Conservation (phyloP, 1,284 basidiomycete genomes). For the Pseudozyma sp. region DNA sequence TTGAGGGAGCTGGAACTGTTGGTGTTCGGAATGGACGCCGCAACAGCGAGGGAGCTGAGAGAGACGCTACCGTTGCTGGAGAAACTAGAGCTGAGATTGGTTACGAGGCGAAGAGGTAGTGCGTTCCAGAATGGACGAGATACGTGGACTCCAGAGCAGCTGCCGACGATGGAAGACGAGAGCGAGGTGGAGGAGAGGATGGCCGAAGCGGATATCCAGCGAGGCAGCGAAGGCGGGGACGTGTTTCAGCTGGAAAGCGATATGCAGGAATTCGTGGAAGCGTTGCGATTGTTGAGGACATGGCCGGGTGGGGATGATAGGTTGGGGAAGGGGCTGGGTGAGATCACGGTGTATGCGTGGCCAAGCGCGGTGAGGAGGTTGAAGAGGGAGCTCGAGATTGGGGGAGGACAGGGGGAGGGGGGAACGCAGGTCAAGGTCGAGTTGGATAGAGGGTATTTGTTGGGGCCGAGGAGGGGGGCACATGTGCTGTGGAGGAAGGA, state of each 20-base stretch:
- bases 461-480: constrained; percentile 42
- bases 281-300: constrained; percentile 19
- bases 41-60: constrained; percentile 40
- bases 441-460: constrained; percentile 36
- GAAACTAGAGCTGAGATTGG: constrained; percentile 45
- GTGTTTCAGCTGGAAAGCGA: constrained; percentile 34
- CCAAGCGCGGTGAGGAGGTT: constrained; percentile 30
- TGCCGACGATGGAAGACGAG: constrained; percentile 22
- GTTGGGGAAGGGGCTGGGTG: constrained; percentile 20
- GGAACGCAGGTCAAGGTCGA: constrained; percentile 21
- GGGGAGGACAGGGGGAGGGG: neutral
- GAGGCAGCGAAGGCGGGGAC: constrained; percentile 10
- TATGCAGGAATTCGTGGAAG: constrained; percentile 46
- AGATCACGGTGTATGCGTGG: constrained; percentile 44
- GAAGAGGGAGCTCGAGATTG: constrained; percentile 15
- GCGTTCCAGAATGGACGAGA: constrained; percentile 28
- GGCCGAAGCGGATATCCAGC: constrained; percentile 18
- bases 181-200: constrained; percentile 10
- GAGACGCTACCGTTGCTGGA: constrained; percentile 38
- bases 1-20: constrained; percentile 51
- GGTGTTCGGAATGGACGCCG: constrained; percentile 52
- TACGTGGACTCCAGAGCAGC: constrained; percentile 33
- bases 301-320: constrained; percentile 35
- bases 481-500: constrained; percentile 50
- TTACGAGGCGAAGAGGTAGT: constrained; percentile 29